Base-by-base conservation (phyloP, 1,139 yeast genomes). In the Geotrichum restrictum region DNA sequence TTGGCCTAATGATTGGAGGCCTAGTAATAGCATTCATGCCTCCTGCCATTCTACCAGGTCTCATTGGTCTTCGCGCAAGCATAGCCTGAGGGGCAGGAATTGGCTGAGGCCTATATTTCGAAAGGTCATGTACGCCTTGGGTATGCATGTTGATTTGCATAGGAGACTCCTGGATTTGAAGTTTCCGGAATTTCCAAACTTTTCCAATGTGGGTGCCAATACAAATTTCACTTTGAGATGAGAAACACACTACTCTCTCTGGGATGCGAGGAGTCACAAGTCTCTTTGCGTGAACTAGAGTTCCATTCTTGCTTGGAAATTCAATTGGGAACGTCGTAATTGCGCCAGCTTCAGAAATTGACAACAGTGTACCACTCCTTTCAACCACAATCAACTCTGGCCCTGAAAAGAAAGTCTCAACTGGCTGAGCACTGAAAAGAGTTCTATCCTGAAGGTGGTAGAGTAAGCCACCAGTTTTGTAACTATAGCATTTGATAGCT, bases 221-320 rank as follows among this genome's bases (percentile, higher is more conserved):
- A 10, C 83, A 69, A 14, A 87, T 61, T 38, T 78, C 78, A 19
- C 78, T 80, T 51, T 74, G 74, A 22, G 69, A 70, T 1, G 81
- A 72, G 40, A 79, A 76, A 54, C 83, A 79, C 1, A 87, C 79
- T 34, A 87, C 71, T 57, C 93, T 74, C 64, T 86, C 94, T 60
- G 81, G 83, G 31, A 86, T 82, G 64, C 94, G 75, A 2, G 95
- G 91, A 0, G 95, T 83, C 5, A 76, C 65, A 8, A 87, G 67
- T 54, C 78, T 77, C 44, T 76, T 77, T 45, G 84, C 82, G 1
- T 82, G 73, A 1, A 73, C 70, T 13, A 84, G 62, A 19, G 69
- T 65, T 6, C 33, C 50, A 24, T 55, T 53, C 3, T 54, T 44
- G 27, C 48, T 52, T 5, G 50, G 32, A 39, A 55, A 55, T 14